Percentiles rank a stretch among this genome's conserved stretches.
Conservation (phyloP, 257 asterid species). For the Nicotiana paniculata region DNA sequence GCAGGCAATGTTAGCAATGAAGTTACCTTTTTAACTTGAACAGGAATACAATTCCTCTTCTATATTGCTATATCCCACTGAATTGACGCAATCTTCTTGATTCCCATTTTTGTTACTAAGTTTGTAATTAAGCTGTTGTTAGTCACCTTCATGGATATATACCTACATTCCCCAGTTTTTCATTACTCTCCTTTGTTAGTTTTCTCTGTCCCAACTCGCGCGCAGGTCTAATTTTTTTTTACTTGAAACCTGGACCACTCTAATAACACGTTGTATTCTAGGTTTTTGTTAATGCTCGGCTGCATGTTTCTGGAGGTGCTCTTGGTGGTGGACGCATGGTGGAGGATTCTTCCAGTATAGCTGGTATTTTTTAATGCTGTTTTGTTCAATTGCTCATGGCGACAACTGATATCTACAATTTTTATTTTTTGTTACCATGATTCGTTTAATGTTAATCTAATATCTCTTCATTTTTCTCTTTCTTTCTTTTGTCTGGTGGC, state of each 20-base stretch:
- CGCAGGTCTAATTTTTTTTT: not conserved
- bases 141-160: conserved; percentile 1
- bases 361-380: conserved; percentile 42
- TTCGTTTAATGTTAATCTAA: not conserved
- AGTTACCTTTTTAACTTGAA: not conserved
- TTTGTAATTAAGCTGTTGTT: not conserved
- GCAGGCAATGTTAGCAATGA: not conserved
- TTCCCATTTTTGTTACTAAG: not conserved
- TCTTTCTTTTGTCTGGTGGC: conserved; percentile 7
- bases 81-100: not conserved
- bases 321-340: conserved; percentile 99
- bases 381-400: not conserved
- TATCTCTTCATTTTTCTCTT: not conserved
- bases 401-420: not conserved
- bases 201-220: not conserved
- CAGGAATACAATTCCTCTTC: not conserved
- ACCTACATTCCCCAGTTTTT: not conserved
- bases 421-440: not conserved
- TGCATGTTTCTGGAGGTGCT: conserved; percentile 98
- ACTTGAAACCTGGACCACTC: no score
- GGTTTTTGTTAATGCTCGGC: conserved; percentile 99
- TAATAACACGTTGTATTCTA: conserved; percentile 11
- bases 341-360: conserved; percentile 96
- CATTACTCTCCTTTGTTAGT: not conserved
- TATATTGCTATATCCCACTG: not conserved